Conservation (phyloP, 1,284 basidiomycete genomes). For the Puccinia polysora region DNA sequence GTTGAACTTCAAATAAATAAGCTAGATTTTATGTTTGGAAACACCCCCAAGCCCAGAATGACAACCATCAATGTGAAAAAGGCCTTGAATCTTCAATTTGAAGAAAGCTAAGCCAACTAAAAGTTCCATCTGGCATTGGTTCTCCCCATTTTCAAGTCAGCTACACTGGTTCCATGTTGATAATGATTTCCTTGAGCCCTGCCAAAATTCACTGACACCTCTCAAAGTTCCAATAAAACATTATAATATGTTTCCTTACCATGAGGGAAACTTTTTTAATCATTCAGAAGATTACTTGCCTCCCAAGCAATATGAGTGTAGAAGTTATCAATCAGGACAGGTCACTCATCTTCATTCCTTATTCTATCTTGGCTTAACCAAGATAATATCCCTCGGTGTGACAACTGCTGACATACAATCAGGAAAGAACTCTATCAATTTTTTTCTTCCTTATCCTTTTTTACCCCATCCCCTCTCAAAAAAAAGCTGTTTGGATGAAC, state of each 20-base stretch:
- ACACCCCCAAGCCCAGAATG: neutral
- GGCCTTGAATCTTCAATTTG: neutral
- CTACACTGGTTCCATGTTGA: neutral
- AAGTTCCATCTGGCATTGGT: neutral
- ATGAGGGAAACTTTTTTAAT: neutral
- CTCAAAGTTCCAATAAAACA: too few species aligned
- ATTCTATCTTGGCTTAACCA: neutral
- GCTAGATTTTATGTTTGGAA: neutral
- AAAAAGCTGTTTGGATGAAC: neutral
- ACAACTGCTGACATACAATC: neutral
- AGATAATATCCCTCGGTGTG: neutral
- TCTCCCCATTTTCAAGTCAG: conserved; percentile 1
- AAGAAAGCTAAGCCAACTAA: neutral
- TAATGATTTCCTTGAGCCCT: neutral
- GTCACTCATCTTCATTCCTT: neutral
- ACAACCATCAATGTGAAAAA: neutral
- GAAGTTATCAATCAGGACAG: neutral
- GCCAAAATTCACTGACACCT: neutral
- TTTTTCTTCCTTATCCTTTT: too few species aligned
- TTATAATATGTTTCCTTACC: neutral
- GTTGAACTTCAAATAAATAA: neutral
- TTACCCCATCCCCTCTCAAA: neutral
- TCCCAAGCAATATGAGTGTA: neutral
- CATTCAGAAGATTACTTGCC: neutral
- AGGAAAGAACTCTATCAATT: neutral